phyloP scores from a whole-genome alignment of 148 eudicot genomes.

The Dianthus caryophyllus region DNA sequence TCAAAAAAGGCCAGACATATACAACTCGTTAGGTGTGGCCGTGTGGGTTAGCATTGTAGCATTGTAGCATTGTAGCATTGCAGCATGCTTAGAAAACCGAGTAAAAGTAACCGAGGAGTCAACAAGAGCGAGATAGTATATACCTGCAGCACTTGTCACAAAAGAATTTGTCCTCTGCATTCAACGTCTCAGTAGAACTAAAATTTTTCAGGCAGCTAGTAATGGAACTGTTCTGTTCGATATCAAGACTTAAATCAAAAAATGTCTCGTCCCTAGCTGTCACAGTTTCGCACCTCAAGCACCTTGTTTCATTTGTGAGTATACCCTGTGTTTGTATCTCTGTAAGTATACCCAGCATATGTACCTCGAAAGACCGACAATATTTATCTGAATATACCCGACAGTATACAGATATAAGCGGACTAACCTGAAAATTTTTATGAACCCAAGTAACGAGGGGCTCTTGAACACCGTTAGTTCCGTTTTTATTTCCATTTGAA shows the following conservation, averaged over 20 bases:
- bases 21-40: no score
- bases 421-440: slow-evolving; percentile 65
- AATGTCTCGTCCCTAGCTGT: slow-evolving; percentile 88
- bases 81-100: neutral
- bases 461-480: slow-evolving; percentile 43
- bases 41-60: no score
- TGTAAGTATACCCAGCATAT: slow-evolving; percentile 12
- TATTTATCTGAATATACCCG: neutral
- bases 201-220: slow-evolving; percentile 84
- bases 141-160: slow-evolving; percentile 91
- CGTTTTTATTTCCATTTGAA: slow-evolving; percentile 45
- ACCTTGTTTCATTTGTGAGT: slow-evolving; percentile 76
- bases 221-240: slow-evolving; percentile 85
- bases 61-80: neutral
- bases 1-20: no score
- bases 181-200: slow-evolving; percentile 79
- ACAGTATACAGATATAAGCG: neutral
- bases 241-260: slow-evolving; percentile 79
- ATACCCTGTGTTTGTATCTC: slow-evolving; percentile 49
- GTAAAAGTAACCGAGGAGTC: neutral
- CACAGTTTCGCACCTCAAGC: slow-evolving; percentile 83
- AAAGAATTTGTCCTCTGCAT: slow-evolving; percentile 85
- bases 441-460: slow-evolving; percentile 83
- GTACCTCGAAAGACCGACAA: neutral
- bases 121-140: slow-evolving; percentile 8